Evolutionary conservation across 129 eudicot genomes (phyloP).

Genomic region (Helichrysum umbraculigerum): DNA sequence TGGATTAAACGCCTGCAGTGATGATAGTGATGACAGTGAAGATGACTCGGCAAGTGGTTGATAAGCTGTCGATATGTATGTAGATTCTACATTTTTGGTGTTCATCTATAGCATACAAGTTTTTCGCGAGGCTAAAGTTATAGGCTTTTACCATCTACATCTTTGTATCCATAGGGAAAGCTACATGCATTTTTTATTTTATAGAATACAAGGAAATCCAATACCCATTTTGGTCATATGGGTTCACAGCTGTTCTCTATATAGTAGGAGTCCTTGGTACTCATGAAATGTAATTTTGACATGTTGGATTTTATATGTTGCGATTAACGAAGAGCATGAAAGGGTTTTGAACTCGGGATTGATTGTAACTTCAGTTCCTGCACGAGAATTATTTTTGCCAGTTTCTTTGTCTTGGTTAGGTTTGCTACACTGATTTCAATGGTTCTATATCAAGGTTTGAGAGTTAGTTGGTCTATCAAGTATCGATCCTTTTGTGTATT

Average conservation of each 20-base stretch:
- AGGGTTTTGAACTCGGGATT: neutral
- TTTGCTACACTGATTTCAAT: neutral
- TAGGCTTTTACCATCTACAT: conserved; percentile 13
- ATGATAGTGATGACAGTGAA: conserved; percentile 77
- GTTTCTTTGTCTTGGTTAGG: neutral
- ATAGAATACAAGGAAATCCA: conserved; percentile 17
- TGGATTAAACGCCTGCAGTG: conserved; percentile 46
- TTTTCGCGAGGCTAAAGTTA: neutral
- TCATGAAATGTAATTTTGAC: conserved; percentile 18
- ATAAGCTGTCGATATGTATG: conserved; percentile 29
- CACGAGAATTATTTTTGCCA: no score
- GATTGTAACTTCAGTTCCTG: neutral
- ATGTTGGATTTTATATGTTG: conserved; percentile 11
- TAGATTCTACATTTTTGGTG: conserved; percentile 30
- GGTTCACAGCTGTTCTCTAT: neutral
- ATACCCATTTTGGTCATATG: conserved; percentile 23
- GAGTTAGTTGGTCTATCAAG: neutral
- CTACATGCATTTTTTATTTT: conserved; percentile 16
- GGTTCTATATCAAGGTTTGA: neutral
- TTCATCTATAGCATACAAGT: conserved; percentile 27
- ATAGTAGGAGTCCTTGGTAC: neutral
- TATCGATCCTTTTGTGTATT: neutral
- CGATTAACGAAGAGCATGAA: neutral
- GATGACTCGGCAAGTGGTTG: conserved; percentile 61
- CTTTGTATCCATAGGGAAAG: conserved; percentile 40